Evolutionary conservation across 78 protist genomes (phyloP), one percentile per base, ranked within the genome.

Genomic region (Polysphondylium violaceum): DNA sequence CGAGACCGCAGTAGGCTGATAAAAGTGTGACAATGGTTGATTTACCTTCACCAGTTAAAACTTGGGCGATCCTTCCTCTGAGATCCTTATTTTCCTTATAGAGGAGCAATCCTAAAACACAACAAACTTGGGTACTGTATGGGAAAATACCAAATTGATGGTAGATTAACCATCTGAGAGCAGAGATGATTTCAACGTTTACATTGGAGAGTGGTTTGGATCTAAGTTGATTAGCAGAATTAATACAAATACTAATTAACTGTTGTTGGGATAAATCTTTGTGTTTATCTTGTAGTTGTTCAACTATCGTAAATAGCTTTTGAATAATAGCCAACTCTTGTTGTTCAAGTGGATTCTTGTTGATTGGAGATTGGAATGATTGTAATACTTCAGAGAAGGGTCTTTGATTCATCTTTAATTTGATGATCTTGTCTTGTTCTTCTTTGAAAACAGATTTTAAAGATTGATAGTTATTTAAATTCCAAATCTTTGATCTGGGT

Each of bases 51-150:
- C 73, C 73, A 6, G 73, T 64, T 36, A 64, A 50, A 3, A 64
- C 73, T n/a, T 64, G 73, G n/a, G 50, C 73, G 19, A 64, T 64
- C n/a, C 73, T 64, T 36, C 73, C 73, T 21, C 47, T 64, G 31
- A 31, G 50, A 31, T 14, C 17, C 9, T 4, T 14, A 21, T 36
- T 64, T 29, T 61, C 35, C 17, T 14, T 21, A 35, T 64, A 64
- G 31, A 64, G n/a, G 7, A 64, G 21, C 36, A 64, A 64, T 21
- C 73, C 73, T 19, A 64, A 25, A 7, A 64, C 73, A 64, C 73
- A 64, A 64, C 73, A 64, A 16, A 71, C 60, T 71, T 71, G 76
- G 35, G 76, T 47, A 25, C 60, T 50, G 35, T 71, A 71, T 50
- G 76, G 76, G 35, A 41, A 71, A 0, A 29, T 50, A 3, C 76